Percentiles rank a stretch among this genome's conserved stretches.
phyloP scores from a whole-genome alignment of 2,329 filamentous ascomycete species.

The Talaromyces sp. region DNA sequence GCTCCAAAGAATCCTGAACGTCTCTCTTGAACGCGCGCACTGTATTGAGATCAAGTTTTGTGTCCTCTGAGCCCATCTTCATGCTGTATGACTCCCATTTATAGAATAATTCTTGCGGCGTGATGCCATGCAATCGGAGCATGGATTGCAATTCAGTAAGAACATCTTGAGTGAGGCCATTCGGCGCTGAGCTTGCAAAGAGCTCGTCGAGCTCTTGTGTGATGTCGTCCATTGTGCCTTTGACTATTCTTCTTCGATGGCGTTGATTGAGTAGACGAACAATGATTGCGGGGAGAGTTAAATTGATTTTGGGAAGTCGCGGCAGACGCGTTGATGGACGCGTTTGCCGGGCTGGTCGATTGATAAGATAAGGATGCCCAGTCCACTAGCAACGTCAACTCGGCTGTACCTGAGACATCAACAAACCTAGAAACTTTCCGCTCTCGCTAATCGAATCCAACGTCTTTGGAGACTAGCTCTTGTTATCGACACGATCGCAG shows the following conservation, averaged over 20 bases:
- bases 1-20: slow-evolving; percentile 78
- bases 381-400: neutral
- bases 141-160: slow-evolving; percentile 80
- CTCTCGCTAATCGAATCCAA: neutral
- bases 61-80: slow-evolving; percentile 82
- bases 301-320: slow-evolving; percentile 15
- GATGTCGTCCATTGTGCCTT: slow-evolving; percentile 46
- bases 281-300: slow-evolving; percentile 4
- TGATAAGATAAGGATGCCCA: slow-evolving; percentile 12
- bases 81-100: slow-evolving; percentile 99
- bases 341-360: neutral
- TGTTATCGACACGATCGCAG: neutral
- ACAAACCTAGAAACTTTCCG: neutral
- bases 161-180: slow-evolving; percentile 70
- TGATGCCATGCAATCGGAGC: slow-evolving; percentile 75
- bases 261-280: neutral
- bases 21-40: slow-evolving; percentile 79
- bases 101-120: slow-evolving; percentile 85
- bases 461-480: neutral
- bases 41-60: slow-evolving; percentile 65
- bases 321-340: slow-evolving; percentile 13
- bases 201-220: slow-evolving; percentile 55
- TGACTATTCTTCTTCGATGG: too few relatives aligned
- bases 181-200: slow-evolving; percentile 55
- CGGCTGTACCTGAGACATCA: neutral